Percentiles rank a stretch among this genome's conserved stretches.
Conservation (phyloP, 1,139 yeast species). For the Candida sp. region DNA sequence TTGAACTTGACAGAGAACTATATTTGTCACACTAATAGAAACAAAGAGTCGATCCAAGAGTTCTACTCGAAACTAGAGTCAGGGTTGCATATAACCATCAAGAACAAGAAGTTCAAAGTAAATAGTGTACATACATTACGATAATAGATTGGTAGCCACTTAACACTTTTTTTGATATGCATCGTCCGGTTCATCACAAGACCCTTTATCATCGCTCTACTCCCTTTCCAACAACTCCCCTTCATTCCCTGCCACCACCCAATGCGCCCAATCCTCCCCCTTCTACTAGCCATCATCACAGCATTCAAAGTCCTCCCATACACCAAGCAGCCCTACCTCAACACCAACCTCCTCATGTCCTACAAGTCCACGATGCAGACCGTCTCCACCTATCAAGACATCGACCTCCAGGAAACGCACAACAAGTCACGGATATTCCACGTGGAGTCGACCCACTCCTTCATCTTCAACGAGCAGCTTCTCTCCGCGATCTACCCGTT, state of each 20-base stretch:
- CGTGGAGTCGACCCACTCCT: slow-evolving; percentile 6
- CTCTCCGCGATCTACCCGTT: slow-evolving; percentile 2
- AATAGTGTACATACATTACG: slow-evolving; percentile 28
- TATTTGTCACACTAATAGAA: slow-evolving; percentile 8
- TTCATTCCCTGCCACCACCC: background rate
- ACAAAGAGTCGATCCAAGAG: slow-evolving; percentile 14
- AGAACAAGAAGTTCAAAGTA: slow-evolving; percentile 24
- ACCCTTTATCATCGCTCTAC: background rate
- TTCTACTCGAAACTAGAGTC: slow-evolving; percentile 29
- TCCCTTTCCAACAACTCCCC: background rate
- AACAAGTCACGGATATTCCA: slow-evolving; percentile 3
- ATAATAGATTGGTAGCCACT: background rate
- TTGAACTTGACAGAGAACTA: slow-evolving; percentile 25
- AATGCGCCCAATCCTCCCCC: no score
- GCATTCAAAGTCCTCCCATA: slow-evolving; percentile 4
- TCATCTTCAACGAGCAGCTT: slow-evolving; percentile 9
- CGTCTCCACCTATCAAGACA: background rate
- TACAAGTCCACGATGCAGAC: slow-evolving; percentile 2
- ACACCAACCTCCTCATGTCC: slow-evolving; percentile 4
- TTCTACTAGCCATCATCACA: no score
- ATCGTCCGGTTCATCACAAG: background rate
- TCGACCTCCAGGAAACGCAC: background rate
- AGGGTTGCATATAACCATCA: slow-evolving; percentile 24
- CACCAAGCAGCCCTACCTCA: background rate
- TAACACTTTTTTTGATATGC: slow-evolving; percentile 3